Evolutionary conservation across 441 rosid genomes (phyloP).

Genomic region (Jatropha multifida): DNA sequence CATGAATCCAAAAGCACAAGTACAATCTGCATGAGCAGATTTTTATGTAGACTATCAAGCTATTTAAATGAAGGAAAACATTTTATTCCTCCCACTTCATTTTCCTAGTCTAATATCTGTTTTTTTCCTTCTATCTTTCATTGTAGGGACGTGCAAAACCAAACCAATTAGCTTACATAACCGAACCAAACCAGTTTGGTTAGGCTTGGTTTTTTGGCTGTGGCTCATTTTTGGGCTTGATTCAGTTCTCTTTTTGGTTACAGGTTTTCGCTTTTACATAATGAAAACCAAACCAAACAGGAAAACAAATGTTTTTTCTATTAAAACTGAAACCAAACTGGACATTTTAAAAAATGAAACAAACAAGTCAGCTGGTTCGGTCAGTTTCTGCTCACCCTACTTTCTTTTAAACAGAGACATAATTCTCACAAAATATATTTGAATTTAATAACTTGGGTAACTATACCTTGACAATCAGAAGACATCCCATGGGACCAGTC

Average conservation of each 20-base stretch:
- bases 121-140: not conserved
- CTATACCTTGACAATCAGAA: conserved; percentile 83
- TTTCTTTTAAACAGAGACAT: conserved; percentile 1
- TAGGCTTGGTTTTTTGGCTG: too few relatives aligned
- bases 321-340: too few relatives aligned
- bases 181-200: too few relatives aligned
- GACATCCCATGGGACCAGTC: conserved; percentile 95
- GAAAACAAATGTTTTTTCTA: too few relatives aligned
- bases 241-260: too few relatives aligned
- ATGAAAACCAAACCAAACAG: too few relatives aligned
- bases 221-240: too few relatives aligned
- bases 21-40: not conserved
- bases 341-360: too few relatives aligned
- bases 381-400: not conserved
- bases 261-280: too few relatives aligned
- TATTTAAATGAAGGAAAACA: not conserved
- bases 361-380: too few relatives aligned
- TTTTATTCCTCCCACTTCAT: not conserved
- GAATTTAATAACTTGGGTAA: conserved; percentile 9
- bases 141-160: too few relatives aligned
- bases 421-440: conserved; percentile 3
- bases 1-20: conserved; percentile 19
- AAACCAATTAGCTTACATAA: too few relatives aligned
- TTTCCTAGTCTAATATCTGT: not conserved
- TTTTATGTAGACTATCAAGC: not conserved